Base-by-base conservation (phyloP, 305 asterid species). In the Salvia sclarea region DNA sequence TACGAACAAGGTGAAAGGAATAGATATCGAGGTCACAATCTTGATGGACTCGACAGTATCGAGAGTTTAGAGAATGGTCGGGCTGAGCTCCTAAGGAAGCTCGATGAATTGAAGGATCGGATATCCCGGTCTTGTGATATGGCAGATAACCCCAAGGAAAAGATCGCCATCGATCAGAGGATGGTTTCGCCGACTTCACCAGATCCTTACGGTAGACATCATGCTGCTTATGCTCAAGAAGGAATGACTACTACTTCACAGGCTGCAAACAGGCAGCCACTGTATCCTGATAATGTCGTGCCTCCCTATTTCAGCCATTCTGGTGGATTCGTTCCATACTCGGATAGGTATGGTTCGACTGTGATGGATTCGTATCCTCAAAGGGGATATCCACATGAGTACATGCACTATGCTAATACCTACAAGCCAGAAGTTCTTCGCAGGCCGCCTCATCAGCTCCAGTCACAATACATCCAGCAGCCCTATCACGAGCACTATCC, bases 81-180 rank as follows among this genome's bases (percentile, higher is more conserved):
- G 65, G 93, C 83, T 0, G 97, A 90, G 78, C 92, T 93, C 58
- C 76, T 93, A 7, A 84, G 82, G 72, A 93, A 81, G 78, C 96
- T 93, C 8, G 96, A 86, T 55, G 94, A 88, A 60, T 78, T 93
- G 76, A 84, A 85, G 56, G 86, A 85, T 74, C 93, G 89, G 68
- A 80, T 93, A 52, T 83, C 84, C 21, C 78, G 84, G 48, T 85
- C 94, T 41, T 78, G 91, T 80, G 91, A 90, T 37, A 69, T 83
- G 61, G 59, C 76, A 0, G 91, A 84, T 50, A 84, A 80, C 48
- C 82, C 87, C 6, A 79, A 74, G 76, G 93, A 88, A 37, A 79
- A 79, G 55, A 62, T 71, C 21, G 78, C 58, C 44, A 64, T 65
- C 55, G 81, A 85, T 30, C 69, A 63, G 50, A 73, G 72, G 80